Evolutionary conservation across 768 basidiomycete species (phyloP).

Genomic region (Boletus subparvulus): DNA sequence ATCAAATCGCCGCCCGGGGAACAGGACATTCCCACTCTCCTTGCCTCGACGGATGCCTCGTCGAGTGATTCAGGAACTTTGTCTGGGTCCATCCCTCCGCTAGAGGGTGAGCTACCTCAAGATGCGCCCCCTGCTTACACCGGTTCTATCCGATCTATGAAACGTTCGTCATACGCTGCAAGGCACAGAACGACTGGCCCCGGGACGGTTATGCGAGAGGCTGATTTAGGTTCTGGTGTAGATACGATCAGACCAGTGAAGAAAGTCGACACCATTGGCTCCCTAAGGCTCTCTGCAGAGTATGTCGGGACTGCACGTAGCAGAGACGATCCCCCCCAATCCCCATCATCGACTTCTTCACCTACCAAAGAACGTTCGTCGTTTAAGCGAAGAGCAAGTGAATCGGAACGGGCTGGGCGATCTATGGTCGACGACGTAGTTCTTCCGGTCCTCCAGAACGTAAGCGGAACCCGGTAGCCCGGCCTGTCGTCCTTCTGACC

Average conservation of each 20-base stretch:
- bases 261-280: slow-evolving; percentile 80
- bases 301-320: slow-evolving; percentile 70
- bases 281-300: slow-evolving; percentile 73
- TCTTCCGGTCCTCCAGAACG: slow-evolving; percentile 73
- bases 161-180: slow-evolving; percentile 78
- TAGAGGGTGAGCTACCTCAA: slow-evolving; percentile 35
- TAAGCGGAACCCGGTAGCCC: slow-evolving; percentile 35
- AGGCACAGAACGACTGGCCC: slow-evolving; percentile 58
- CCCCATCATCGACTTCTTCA: slow-evolving; percentile 47
- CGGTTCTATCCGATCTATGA: slow-evolving; percentile 58
- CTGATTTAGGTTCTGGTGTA: slow-evolving; percentile 82
- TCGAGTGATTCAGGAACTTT: slow-evolving; percentile 42
- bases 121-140: slow-evolving; percentile 76
- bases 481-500: not conserved
- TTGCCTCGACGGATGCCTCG: slow-evolving; percentile 35
- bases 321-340: slow-evolving; percentile 48
- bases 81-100: slow-evolving; percentile 38
- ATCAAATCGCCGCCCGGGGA: slow-evolving; percentile 49
- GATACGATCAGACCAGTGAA: slow-evolving; percentile 94
- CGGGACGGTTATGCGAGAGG: slow-evolving; percentile 76
- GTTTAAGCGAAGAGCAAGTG: slow-evolving; percentile 53
- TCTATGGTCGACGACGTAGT: slow-evolving; percentile 82
- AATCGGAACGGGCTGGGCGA: slow-evolving; percentile 61
- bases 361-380: slow-evolving; percentile 40
- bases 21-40: slow-evolving; percentile 42